Base-by-base conservation (phyloP, 495 filamentous ascomycete species). In the Penicillium ucsense region DNA sequence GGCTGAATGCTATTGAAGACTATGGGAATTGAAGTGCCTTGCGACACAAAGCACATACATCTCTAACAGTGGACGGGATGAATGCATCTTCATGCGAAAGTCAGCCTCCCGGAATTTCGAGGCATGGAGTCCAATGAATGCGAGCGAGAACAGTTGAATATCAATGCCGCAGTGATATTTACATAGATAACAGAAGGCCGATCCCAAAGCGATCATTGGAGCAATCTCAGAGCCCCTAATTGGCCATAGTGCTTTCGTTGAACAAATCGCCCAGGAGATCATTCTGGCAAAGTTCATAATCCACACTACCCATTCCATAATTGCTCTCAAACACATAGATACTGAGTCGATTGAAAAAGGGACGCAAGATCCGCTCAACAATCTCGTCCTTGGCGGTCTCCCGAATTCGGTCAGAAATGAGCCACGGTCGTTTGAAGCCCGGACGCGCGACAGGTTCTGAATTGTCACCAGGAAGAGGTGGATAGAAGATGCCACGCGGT, bases 311-410 rank as follows among this genome's bases (percentile, higher is more conserved):
- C 84, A 94, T 94, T 20, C 81, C 78, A 60, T 97, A 98, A 38
- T 86, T 94, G 29, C 81, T 83, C 68, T 97, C 94, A 65, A 94
- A 98, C 6, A 85, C 83, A 59, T 82, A 86, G 43, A 97, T 94
- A 56, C 89, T 95, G 48, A 98, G 68, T 51, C 90, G 84, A 36
- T 83, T 83, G 54, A 97, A 88, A 71, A 95, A 97, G 0, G 94
- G 92, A 52, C 84, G 75, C 48, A 97, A 63, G 33, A 95, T 77
- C 55, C 83, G 79, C 43, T 79, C 78, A 30, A 86, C 77, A 49
- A 91, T 67, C 63, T 88, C 81, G 53, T 88, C 84, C 61, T 79
- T 82, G 50, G 81, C 63, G 5, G 70, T 66, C 50, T 72, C 63
- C 36, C 72, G 63, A 44, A 71, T 71, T 43, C 59, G 62, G 47